Base-by-base conservation (phyloP, 306 rosid genomes). In the Rosa persica region DNA sequence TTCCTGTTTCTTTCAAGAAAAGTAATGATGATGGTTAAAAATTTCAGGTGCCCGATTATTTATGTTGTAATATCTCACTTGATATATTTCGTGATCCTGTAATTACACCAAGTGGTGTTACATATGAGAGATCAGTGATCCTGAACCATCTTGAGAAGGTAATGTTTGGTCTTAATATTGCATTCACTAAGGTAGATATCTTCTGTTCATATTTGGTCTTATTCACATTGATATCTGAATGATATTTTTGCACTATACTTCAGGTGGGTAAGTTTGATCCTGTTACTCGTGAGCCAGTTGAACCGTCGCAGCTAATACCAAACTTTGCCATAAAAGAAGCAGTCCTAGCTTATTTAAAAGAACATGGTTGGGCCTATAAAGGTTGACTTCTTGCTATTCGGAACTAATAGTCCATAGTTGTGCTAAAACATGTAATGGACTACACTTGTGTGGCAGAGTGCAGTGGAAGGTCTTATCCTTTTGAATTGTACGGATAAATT, bases 1-100 rank as follows among this genome's bases (percentile, higher is more conserved):
- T 38, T 6, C 27, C 12, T 38, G 42, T 11, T 72, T 72, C 17
- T 51, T 17, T 30, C 38, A 38, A 38, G 12, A 52, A 20, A 9
- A 68, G 46, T 66, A 13, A 46, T 10, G 74, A 69, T 72, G 42
- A 67, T 42, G 68, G 23, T 62, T 25, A 25, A 27, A 68, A 43
- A 61, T 69, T 52, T 39, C 77, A 96, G 99, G 96, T 96, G 81
- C 99, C 98, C 0, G 99, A 93, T 83, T 79, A 91, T 70, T 84
- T 96, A 3, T 96, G 98, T 86, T 96, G 99, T 78, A 91, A 83
- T 86, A 96, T 96, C 55, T 89, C 93, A 0, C 96, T 96, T 0
- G 99, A 96, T 22, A 81, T 93, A 76, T 92, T 91, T 70, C 99
- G 89, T 10, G 99, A 96, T 86, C 99, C 99, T 1, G 99, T 96